A percentile compares a stretch with the other conserved stretches of the same genome.
phyloP scores from a whole-genome alignment of 768 basidiomycete genomes.

The Udeniomyces megalosporus region DNA sequence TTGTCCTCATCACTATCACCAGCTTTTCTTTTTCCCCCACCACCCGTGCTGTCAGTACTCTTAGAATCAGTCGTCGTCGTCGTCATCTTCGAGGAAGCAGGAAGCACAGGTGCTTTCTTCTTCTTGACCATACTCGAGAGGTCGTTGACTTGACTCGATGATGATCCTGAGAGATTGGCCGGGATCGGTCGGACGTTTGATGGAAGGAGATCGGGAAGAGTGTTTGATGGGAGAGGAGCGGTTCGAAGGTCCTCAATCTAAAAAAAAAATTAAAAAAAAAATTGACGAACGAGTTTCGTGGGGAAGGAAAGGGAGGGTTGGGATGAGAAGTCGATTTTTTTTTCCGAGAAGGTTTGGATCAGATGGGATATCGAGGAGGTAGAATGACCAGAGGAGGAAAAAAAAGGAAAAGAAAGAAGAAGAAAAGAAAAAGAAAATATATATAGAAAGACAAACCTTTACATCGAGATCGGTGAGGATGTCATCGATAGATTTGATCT shows the following conservation, averaged over 20 bases:
- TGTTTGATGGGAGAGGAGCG: conserved; percentile 38
- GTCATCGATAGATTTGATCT: conserved; percentile 61
- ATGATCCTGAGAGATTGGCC: too few species aligned
- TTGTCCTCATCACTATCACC: too few species aligned
- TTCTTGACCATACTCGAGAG: conserved; percentile 71
- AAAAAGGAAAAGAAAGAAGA: background rate
- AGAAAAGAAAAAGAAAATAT: background rate
- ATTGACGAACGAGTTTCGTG: too few species aligned
- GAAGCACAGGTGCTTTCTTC: conserved; percentile 47
- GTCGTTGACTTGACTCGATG: conserved; percentile 60
- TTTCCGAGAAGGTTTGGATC: too few species aligned
- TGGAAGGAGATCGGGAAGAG: conserved; percentile 20
- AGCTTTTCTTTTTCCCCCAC: too few species aligned
- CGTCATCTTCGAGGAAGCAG: conserved; percentile 16
- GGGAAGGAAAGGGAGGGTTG: background rate
- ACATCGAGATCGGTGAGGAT: conserved; percentile 65
- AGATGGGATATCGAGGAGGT: too few species aligned
- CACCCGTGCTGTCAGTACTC: too few species aligned
- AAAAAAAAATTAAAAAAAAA: background rate
- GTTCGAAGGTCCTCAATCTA: conserved; percentile 88
- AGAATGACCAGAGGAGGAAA: too few species aligned
- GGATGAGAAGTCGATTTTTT: background rate
- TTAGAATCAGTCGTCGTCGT: conserved; percentile 34
- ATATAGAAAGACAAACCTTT: conserved; percentile 57
- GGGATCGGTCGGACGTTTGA: background rate